phyloP scores from a whole-genome alignment of 192 early-diverging fungal species.

The Backusella tuberculispora region DNA sequence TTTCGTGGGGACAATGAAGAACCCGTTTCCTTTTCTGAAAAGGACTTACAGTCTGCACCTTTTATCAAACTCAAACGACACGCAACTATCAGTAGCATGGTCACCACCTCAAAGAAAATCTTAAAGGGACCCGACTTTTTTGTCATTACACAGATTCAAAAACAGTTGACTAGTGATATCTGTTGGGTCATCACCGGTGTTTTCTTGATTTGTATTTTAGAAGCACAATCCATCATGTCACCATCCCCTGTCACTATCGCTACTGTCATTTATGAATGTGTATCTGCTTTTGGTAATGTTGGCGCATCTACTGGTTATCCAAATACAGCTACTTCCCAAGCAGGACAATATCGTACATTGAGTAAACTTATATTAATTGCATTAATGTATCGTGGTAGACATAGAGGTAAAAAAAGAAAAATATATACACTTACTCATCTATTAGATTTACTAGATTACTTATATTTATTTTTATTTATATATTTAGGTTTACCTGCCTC shows the following conservation, averaged over 20 bases:
- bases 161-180: slow-evolving; percentile 42
- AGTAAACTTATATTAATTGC: slow-evolving; percentile 38
- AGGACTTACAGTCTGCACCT: not conserved
- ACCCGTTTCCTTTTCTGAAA: slow-evolving; percentile 17
- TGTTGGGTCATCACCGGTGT: slow-evolving; percentile 39
- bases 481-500: slow-evolving; percentile 38
- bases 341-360: slow-evolving; percentile 27
- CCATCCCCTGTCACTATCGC: slow-evolving; percentile 36
- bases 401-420: slow-evolving; percentile 32
- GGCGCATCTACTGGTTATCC: slow-evolving; percentile 39
- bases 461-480: not conserved
- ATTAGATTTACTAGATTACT: not conserved
- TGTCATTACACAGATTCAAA: slow-evolving; percentile 44
- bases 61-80: slow-evolving; percentile 17
- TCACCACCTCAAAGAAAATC: slow-evolving; percentile 14
- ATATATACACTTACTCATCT: not conserved
- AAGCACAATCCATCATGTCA: slow-evolving; percentile 33
- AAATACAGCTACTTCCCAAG: slow-evolving; percentile 30
- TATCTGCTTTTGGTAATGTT: slow-evolving; percentile 42
- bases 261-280: slow-evolving; percentile 39
- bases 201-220: slow-evolving; percentile 35
- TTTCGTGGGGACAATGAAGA: slow-evolving; percentile 32
- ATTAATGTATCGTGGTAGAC: slow-evolving; percentile 42
- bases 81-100: slow-evolving; percentile 25
- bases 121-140: slow-evolving; percentile 40